Evolutionary conservation across 176 grass and related monocot genomes (phyloP).

Genomic region (Chrysopogon serrulatus): DNA sequence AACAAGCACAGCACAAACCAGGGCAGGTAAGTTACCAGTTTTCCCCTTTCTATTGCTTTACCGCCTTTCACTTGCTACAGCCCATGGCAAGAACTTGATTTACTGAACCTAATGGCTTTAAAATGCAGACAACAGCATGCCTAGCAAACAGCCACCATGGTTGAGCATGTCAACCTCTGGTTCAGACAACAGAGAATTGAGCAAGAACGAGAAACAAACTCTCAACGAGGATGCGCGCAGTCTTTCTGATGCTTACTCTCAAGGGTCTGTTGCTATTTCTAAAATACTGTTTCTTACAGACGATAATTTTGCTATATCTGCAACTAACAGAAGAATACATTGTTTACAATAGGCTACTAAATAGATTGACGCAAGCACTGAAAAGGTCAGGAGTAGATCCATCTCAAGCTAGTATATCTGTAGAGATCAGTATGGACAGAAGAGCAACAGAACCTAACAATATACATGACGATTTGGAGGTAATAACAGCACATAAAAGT

Average conservation of each 20-base stretch:
- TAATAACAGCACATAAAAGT: constrained; percentile 22
- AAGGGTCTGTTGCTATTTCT: constrained; percentile 37
- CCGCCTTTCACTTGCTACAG: background rate
- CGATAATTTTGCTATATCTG: background rate
- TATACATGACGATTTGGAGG: constrained; percentile 29
- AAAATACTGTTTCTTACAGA: background rate
- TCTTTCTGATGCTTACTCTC: constrained; percentile 64
- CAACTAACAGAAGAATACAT: background rate
- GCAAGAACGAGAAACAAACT: constrained; percentile 26
- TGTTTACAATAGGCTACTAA: constrained; percentile 38
- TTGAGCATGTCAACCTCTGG: constrained; percentile 42
- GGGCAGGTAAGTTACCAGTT: constrained; percentile 6
- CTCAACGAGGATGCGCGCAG: constrained; percentile 7
- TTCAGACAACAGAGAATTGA: constrained; percentile 7
- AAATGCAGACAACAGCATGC: constrained; percentile 30
- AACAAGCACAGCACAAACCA: constrained; percentile 8
- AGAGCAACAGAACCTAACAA: constrained; percentile 5
- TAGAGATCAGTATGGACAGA: constrained; percentile 59
- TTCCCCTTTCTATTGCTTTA: background rate
- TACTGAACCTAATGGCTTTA: background rate
- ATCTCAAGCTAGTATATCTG: constrained; percentile 61
- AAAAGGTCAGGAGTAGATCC: constrained; percentile 62
- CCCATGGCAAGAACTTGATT: background rate
- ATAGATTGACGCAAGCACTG: constrained; percentile 46
- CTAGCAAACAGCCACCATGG: constrained; percentile 34